Conservation (phyloP, 371 early-diverging fungal species). For the Mortierella sp. region DNA sequence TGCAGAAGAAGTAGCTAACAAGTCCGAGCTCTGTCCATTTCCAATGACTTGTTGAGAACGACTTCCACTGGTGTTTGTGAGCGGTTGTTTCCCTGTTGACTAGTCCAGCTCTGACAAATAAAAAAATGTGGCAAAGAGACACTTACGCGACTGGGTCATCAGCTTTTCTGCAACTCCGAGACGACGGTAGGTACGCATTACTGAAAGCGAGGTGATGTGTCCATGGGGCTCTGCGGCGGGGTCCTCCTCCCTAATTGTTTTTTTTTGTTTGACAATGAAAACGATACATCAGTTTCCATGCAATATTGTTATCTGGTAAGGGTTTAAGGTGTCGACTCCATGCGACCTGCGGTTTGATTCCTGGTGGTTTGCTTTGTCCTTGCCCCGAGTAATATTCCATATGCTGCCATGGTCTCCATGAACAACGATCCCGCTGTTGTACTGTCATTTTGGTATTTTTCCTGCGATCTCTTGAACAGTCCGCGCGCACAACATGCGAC, state of each 20-base stretch:
- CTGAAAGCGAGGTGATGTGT: slow-evolving; percentile 97
- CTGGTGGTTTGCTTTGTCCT: background rate
- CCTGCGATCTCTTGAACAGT: background rate
- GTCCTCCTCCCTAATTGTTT: slow-evolving; percentile 87
- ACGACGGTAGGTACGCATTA: slow-evolving; percentile 95
- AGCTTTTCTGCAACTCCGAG: slow-evolving; percentile 96
- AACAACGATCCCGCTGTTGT: background rate
- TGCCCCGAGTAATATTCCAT: no score
- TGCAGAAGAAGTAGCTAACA: slow-evolving; percentile 29
- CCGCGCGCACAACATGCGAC: background rate
- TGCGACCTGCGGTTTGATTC: background rate
- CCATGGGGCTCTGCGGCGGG: slow-evolving; percentile 85
- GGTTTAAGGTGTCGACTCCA: background rate
- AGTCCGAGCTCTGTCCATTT: slow-evolving; percentile 23
- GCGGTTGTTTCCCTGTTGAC: background rate
- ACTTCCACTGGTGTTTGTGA: slow-evolving; percentile 4
- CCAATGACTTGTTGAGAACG: slow-evolving; percentile 30
- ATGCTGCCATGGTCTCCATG: background rate
- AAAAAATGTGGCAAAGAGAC: slow-evolving; percentile 21
- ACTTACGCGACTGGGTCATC: slow-evolving; percentile 91
- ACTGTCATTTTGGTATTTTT: no score
- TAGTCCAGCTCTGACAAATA: background rate
- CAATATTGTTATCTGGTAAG: no score
- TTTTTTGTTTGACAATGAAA: background rate
- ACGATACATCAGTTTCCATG: background rate